These are phyloP conservation scores for Aegilops bicornis DNA, from an alignment of 176 grass and related monocot genomes.

Conservation along the genomic window DNA sequence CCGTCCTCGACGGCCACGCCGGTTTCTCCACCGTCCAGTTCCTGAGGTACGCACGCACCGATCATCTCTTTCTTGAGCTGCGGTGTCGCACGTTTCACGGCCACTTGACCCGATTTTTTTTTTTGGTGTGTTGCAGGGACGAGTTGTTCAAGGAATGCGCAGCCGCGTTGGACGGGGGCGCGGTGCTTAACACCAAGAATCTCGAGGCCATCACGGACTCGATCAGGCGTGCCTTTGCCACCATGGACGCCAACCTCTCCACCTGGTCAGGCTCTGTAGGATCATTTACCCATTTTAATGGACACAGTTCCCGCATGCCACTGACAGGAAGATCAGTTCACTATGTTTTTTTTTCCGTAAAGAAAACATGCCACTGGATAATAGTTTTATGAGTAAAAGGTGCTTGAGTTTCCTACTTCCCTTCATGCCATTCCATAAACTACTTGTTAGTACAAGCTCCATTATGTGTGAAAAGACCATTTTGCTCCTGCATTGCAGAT, in stretches of 20 bases:
- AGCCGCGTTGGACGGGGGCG: slow-evolving; percentile 63
- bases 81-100: background rate
- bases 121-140: slow-evolving; percentile 49
- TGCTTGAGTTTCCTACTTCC: background rate
- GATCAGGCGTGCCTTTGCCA: slow-evolving; percentile 70
- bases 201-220: slow-evolving; percentile 58
- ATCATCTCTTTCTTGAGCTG: background rate
- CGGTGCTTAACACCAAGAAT: slow-evolving; percentile 74
- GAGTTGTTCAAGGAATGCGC: slow-evolving; percentile 92
- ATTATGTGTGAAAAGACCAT: background rate
- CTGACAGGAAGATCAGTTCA: background rate
- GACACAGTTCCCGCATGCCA: background rate
- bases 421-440: slow-evolving; percentile 1
- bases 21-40: slow-evolving; percentile 86
- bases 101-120: background rate
- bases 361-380: background rate
- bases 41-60: slow-evolving; percentile 48
- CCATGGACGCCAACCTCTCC: slow-evolving; percentile 63
- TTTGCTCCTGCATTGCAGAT: slow-evolving; percentile 1
- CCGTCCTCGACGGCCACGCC: slow-evolving; percentile 89
- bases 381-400: background rate
- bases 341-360: too few relatives aligned
- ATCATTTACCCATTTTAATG: slow-evolving; percentile 3
- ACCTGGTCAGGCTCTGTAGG: slow-evolving; percentile 57
- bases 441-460: background rate